Percentiles rank a stretch among this genome's conserved stretches.
These are phyloP conservation scores for Yarrowia yakushimensis DNA, from an alignment of 805 yeast species.

Conservation along the genomic window DNA sequence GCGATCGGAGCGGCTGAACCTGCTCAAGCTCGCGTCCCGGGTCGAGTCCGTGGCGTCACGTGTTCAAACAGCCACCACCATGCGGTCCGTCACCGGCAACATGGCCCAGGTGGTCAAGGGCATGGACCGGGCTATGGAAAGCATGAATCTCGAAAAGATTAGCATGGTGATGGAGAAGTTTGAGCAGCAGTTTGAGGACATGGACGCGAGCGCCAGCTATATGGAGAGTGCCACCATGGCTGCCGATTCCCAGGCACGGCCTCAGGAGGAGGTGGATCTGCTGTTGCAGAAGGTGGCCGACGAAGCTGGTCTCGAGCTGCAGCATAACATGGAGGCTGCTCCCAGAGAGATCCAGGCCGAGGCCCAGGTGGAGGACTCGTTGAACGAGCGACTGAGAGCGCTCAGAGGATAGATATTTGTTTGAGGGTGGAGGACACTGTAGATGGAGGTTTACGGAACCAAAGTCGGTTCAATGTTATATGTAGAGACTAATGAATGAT, in stretches of 20 bases:
- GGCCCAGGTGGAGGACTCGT: slow-evolving; percentile 74
- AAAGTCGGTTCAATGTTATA: too few relatives aligned
- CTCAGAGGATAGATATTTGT: slow-evolving; percentile 38
- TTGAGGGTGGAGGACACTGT: too few relatives aligned
- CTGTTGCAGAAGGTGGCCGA: slow-evolving; percentile 91
- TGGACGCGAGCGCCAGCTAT: slow-evolving; percentile 89
- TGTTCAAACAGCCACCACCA: slow-evolving; percentile 96
- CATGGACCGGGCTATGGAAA: slow-evolving; percentile 93
- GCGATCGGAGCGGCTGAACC: slow-evolving; percentile 76
- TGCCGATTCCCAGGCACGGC: slow-evolving; percentile 84
- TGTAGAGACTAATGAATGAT: too few relatives aligned
- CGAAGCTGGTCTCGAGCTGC: slow-evolving; percentile 92
- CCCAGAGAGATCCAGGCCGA: slow-evolving; percentile 42
- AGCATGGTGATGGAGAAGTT: slow-evolving; percentile 96
- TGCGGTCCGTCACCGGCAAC: slow-evolving; percentile 90
- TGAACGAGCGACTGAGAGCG: slow-evolving; percentile 87
- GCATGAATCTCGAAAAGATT: slow-evolving; percentile 91
- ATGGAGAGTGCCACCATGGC: slow-evolving; percentile 87
- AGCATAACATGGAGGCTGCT: slow-evolving; percentile 66
- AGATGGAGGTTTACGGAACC: too few relatives aligned
- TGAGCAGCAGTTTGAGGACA: slow-evolving; percentile 91
- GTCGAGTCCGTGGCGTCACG: slow-evolving; percentile 95
- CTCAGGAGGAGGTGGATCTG: slow-evolving; percentile 92
- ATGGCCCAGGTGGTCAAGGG: slow-evolving; percentile 92
- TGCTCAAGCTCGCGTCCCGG: slow-evolving; percentile 77